phyloP scores from a whole-genome alignment of 305 asterid species.

The Petunia hybrid region DNA sequence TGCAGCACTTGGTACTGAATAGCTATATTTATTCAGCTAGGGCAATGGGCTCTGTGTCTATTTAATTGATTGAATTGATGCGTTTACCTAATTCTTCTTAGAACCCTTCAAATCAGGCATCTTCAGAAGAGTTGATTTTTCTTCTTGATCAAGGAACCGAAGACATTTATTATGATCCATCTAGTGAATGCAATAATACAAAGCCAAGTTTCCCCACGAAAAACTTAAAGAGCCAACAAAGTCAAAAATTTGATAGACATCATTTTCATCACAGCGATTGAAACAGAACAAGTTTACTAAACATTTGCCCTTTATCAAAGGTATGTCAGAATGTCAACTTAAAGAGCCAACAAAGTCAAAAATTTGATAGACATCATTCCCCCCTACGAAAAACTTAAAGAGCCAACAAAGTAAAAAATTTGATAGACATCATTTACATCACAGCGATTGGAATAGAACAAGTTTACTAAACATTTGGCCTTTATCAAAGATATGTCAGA shows the following conservation, averaged over 20 bases:
- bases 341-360: slow-evolving; percentile 10
- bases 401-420: neutral
- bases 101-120: neutral
- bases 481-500: neutral
- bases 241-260: neutral
- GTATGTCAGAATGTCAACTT: neutral
- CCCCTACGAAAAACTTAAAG: neutral
- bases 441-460: neutral
- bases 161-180: neutral
- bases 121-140: slow-evolving; percentile 11
- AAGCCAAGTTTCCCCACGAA: neutral
- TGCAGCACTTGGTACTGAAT: no score
- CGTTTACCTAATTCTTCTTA: slow-evolving; percentile 3
- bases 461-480: neutral
- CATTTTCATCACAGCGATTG: neutral
- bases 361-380: neutral
- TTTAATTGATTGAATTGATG: neutral
- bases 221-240: slow-evolving; percentile 16
- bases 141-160: neutral
- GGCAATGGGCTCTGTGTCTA: neutral
- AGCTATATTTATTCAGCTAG: no score
- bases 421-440: neutral
- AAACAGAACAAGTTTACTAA: neutral
- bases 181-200: neutral
- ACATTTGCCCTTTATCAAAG: neutral